phyloP scores from a whole-genome alignment of 148 eudicot species.

The Cornus kousa region DNA sequence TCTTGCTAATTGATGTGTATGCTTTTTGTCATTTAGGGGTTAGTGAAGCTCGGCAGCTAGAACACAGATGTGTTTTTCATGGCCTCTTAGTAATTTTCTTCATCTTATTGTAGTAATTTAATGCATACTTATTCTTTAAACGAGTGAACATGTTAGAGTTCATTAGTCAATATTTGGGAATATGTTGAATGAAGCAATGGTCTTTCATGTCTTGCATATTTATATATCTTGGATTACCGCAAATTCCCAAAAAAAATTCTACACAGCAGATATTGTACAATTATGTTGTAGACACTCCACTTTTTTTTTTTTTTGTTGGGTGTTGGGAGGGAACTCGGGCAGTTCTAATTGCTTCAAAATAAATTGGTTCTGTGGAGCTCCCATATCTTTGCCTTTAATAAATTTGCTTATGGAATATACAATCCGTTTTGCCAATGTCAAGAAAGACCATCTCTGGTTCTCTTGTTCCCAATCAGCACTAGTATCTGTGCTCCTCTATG shows the following conservation, averaged over 20 bases:
- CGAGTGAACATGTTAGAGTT: neutral
- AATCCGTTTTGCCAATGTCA: neutral
- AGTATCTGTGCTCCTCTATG: too few relatives aligned
- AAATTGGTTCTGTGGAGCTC: neutral
- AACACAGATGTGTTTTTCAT: slow-evolving; percentile 39
- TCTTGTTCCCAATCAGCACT: neutral
- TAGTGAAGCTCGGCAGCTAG: slow-evolving; percentile 57
- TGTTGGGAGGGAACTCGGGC: too few relatives aligned
- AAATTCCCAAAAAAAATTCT: neutral
- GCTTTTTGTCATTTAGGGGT: slow-evolving; percentile 42
- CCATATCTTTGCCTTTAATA: neutral
- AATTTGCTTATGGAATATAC: neutral
- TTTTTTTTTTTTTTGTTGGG: too few relatives aligned
- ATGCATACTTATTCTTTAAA: slow-evolving; percentile 11
- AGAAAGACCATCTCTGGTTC: neutral
- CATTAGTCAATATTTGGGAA: neutral
- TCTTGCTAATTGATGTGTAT: slow-evolving; percentile 29
- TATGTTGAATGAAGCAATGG: neutral
- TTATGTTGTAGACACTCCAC: neutral
- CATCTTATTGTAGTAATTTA: slow-evolving; percentile 26
- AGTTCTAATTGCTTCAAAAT: neutral
- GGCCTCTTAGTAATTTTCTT: slow-evolving; percentile 46
- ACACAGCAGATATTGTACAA: neutral
- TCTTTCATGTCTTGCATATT: neutral
- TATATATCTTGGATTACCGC: neutral